Evolutionary conservation across 345 rosid genomes (phyloP).

Genomic region (Eutrema heterophyllum): DNA sequence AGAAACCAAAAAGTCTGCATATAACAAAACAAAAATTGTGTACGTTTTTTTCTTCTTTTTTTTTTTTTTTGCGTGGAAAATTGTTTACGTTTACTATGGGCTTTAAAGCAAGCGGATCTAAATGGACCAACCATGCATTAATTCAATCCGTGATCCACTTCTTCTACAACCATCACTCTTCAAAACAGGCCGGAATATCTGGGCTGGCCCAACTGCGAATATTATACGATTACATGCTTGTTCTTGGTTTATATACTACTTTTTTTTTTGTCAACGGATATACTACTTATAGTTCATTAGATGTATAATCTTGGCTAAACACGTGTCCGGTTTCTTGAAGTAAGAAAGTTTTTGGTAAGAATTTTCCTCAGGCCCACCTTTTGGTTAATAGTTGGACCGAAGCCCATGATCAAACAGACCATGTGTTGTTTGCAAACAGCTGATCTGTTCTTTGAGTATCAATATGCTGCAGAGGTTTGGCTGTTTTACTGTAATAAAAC

Average conservation of each 20-base stretch:
- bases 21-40: neutral
- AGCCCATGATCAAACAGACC: neutral
- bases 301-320: neutral
- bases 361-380: neutral
- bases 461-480: neutral
- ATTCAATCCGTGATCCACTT: too few relatives aligned
- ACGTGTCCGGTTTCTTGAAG: neutral
- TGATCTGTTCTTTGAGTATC: neutral
- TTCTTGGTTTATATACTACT: too few relatives aligned
- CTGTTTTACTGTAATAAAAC: neutral
- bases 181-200: neutral
- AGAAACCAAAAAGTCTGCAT: neutral
- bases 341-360: neutral
- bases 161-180: neutral
- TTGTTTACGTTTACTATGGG: neutral
- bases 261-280: too few relatives aligned
- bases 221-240: neutral
- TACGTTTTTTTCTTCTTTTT: too few relatives aligned
- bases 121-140: neutral
- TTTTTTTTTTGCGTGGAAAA: neutral
- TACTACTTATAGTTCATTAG: neutral
- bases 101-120: neutral
- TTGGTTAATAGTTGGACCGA: neutral
- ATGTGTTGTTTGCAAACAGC: neutral
- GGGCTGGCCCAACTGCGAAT: neutral